phyloP scores from a whole-genome alignment of 305 asterid species.

The Rubia peregrina region DNA sequence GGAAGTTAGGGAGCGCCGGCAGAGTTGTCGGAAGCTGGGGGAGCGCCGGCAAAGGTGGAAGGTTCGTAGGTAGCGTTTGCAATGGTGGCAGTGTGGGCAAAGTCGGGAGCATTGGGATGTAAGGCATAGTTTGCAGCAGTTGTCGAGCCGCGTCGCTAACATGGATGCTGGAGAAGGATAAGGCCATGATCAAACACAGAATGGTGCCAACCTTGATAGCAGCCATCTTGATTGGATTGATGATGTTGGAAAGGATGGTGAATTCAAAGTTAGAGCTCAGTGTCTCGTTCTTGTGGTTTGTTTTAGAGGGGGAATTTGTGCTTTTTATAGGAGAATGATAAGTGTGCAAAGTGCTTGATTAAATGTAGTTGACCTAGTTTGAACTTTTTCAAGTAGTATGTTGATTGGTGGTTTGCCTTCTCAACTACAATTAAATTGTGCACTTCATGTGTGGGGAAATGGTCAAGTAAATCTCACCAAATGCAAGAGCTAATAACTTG shows the following conservation, averaged over 20 bases:
- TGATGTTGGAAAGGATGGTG: not conserved
- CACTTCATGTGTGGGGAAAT: not conserved
- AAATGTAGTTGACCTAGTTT: conserved; percentile 3
- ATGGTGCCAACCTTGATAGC: not conserved
- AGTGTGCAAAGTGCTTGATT: not conserved
- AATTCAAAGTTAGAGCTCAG: not conserved
- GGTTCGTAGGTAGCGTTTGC: not conserved
- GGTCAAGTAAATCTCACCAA: not conserved
- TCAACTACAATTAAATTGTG: conserved; percentile 2
- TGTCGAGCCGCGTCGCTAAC: conserved; percentile 16
- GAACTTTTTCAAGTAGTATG: not conserved
- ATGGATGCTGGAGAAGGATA: conserved; percentile 23
- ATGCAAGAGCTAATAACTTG: not conserved
- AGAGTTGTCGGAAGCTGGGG: conserved; percentile 7
- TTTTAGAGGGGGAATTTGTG: not conserved
- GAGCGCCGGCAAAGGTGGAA: conserved; percentile 19
- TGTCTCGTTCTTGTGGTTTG: not conserved
- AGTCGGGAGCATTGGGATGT: conserved; percentile 9
- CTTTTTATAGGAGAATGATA: not conserved
- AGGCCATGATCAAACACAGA: conserved; percentile 2
- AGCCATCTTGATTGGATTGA: conserved; percentile 3
- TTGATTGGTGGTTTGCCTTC: conserved; percentile 6
- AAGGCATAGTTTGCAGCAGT: not conserved
- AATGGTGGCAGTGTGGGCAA: conserved; percentile 25
- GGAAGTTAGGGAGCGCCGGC: conserved; percentile 6